A percentile compares a stretch with the other conserved stretches of the same genome.
These are phyloP conservation scores for Alternaria dauci DNA, from an alignment of 2,329 filamentous ascomycete species.

Conservation along the genomic window DNA sequence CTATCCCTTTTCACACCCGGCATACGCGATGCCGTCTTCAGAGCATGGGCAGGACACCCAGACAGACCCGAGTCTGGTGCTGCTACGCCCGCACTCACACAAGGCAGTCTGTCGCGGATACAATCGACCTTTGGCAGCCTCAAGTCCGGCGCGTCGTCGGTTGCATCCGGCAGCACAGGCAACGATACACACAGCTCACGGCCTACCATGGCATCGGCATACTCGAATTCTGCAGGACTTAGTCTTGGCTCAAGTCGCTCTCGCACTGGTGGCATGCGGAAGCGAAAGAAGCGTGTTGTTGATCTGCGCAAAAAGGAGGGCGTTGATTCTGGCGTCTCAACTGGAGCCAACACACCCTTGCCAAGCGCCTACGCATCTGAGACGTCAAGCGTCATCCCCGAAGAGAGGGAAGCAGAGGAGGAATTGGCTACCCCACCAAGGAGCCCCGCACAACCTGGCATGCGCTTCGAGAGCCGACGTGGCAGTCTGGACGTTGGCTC, in stretches of 20 bases:
- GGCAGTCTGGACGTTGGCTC: conserved; percentile 37
- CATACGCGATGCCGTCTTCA: conserved; percentile 89
- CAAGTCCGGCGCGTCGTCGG: conserved; percentile 53
- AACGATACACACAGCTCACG: conserved; percentile 64
- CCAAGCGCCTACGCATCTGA: conserved; percentile 66
- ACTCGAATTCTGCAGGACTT: conserved; percentile 68
- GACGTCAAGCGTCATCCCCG: conserved; percentile 56
- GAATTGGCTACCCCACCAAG: conserved; percentile 44
- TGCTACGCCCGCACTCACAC: conserved; percentile 53
- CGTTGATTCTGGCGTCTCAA: conserved; percentile 59
- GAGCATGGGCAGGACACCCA: conserved; percentile 84
- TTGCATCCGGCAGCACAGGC: conserved; percentile 58
- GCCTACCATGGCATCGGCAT: conserved; percentile 68
- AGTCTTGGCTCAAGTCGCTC: conserved; percentile 68
- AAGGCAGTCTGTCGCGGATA: conserved; percentile 56
- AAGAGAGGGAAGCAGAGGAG: conserved; percentile 45
- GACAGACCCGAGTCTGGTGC: conserved; percentile 70
- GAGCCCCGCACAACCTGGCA: conserved; percentile 34
- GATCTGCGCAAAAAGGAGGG: conserved; percentile 73
- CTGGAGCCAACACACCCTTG: conserved; percentile 59
- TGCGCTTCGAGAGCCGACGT: conserved; percentile 36
- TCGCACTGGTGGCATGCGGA: conserved; percentile 70
- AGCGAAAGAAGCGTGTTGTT: conserved; percentile 84
- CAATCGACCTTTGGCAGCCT: conserved; percentile 58
- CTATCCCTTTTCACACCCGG: conserved; percentile 89